Evolutionary conservation across 2,329 filamentous ascomycete species (phyloP), one percentile per base, ranked within the genome.

Genomic region (Trichoderma arundinaceum): DNA sequence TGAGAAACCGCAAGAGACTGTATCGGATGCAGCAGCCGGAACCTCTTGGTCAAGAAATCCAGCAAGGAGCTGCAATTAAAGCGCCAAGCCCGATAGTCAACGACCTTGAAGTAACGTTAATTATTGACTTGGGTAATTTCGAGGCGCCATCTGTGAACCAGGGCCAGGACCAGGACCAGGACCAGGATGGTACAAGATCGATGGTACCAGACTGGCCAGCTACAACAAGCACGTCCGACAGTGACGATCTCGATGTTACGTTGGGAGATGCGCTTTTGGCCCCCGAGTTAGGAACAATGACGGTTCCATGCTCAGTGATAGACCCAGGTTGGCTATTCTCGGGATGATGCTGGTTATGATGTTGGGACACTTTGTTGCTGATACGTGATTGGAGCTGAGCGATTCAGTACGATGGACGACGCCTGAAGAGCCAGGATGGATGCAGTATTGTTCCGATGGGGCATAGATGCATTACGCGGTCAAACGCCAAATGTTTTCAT

Each of bases 51-150:
- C 38, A 43, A 43, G 22, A 44, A 13, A 33, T 35, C 12, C 48
- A 32, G 13, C 22, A 43, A 7, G 38, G 48, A 35, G 22, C 32
- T 13, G 15, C 58, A 12, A 4, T 4, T 19, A 19, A 8, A 0
- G 28, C 22, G 15, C 48, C 48, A 61, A 39, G 38, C 13, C 38
- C 4, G 22, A 35, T 51, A 28, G 22, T 15, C 38, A 43, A 52
- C 22, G 48, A 44, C 12, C 15, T 51, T 9, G 38, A 53, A 15
- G 38, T 22, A 33, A 52, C 43, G 12, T 35, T 62, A 19, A 10
- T 51, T 13, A 60, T 60, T 6, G 57, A 60, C 35, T 17, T 41
- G 46, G 57, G 33, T 19, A n/a, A 60, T 9, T 41, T 60, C 15
- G 15, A 60, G 38, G 19, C 35, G 33, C 57, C 33, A 13, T 51